Percentiles rank a stretch among this genome's conserved stretches.
Conservation (phyloP, 768 basidiomycete genomes). For the Tephrocybe sp. region DNA sequence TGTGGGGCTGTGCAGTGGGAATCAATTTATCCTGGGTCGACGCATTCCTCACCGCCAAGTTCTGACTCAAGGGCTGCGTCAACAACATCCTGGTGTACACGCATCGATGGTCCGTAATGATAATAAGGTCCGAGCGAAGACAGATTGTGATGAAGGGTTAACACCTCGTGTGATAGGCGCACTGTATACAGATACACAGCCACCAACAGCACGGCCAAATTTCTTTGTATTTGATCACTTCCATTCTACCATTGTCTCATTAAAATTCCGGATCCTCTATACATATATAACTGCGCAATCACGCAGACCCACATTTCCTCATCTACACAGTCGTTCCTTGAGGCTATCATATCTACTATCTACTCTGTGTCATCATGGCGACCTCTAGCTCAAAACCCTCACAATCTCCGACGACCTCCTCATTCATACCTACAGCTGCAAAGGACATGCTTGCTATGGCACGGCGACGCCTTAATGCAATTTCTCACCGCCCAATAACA, state of each 20-base stretch:
- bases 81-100: no score
- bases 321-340: conserved; percentile 1
- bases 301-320: neutral
- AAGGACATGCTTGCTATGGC: conserved; percentile 16
- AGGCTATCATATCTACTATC: neutral
- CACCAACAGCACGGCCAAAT: neutral
- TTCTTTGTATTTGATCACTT: conserved; percentile 8
- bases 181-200: conserved; percentile 9
- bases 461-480: conserved; percentile 16
- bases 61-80: no score
- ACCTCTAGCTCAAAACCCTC: conserved; percentile 3
- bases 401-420: conserved; percentile 1
- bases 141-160: neutral
- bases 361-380: conserved; percentile 11
- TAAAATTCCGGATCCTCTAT: conserved; percentile 1
- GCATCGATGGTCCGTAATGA: no score
- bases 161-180: neutral
- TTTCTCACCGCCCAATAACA: conserved; percentile 20
- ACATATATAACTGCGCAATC: neutral
- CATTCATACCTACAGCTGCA: neutral
- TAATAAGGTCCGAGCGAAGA: no score
- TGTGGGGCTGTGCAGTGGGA: no score
- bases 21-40: no score
- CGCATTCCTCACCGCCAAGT: no score
- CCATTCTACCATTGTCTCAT: neutral